Percentiles rank a stretch among this genome's conserved stretches.
Evolutionary conservation across 2,329 filamentous ascomycete species (phyloP).

Genomic region (Fusarium buxicola): DNA sequence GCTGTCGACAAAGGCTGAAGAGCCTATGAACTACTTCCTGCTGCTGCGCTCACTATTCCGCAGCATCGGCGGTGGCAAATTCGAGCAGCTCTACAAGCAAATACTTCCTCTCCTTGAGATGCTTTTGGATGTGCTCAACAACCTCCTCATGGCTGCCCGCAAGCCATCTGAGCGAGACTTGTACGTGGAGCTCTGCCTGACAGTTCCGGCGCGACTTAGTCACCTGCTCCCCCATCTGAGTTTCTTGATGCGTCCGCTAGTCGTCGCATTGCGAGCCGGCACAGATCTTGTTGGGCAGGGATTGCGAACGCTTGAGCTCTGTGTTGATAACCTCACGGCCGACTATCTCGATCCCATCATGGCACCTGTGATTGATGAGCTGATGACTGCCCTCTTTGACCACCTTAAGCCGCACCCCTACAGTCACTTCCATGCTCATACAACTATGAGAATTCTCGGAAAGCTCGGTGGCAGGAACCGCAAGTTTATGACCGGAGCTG

Average conservation of each 20-base stretch:
- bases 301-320: conserved; percentile 91
- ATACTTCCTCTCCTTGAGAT: conserved; percentile 96
- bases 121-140: conserved; percentile 97
- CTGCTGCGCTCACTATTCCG: conserved; percentile 91
- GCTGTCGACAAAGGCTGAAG: conserved; percentile 92
- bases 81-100: conserved; percentile 98
- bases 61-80: conserved; percentile 96
- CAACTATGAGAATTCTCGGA: conserved; percentile 95
- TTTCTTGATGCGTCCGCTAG: conserved; percentile 95
- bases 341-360: conserved; percentile 99
- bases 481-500: conserved; percentile 92
- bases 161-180: conserved; percentile 93
- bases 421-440: conserved; percentile 97
- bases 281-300: conserved; percentile 96
- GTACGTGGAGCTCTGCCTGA: conserved; percentile 96
- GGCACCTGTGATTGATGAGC: conserved; percentile 97
- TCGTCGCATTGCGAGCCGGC: conserved; percentile 92
- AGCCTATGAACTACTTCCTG: conserved; percentile 99
- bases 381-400: conserved; percentile 98
- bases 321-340: conserved; percentile 96
- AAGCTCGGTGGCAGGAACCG: conserved; percentile 96
- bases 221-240: conserved; percentile 95
- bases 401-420: conserved; percentile 94
- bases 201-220: conserved; percentile 92
- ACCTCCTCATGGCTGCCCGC: conserved; percentile 87